These are phyloP conservation scores for Trypanosoma avium DNA, from an alignment of 208 protist genomes.

Conservation along the genomic window DNA sequence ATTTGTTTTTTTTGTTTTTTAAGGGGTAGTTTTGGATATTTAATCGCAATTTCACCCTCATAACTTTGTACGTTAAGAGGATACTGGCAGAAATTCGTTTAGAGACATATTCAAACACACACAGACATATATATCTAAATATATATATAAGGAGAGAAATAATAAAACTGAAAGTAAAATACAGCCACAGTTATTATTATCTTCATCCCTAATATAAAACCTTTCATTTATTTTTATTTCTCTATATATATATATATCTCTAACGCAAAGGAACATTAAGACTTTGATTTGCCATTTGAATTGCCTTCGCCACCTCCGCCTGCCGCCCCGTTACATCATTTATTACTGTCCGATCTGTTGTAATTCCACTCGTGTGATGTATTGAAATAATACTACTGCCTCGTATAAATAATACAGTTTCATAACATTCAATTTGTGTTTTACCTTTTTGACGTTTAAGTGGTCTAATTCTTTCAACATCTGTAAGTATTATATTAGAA, in stretches of 20 bases:
- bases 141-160: too few species aligned
- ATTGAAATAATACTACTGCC: conserved; percentile 60
- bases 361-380: conserved; percentile 60
- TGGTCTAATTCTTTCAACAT: conserved; percentile 60
- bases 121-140: too few species aligned
- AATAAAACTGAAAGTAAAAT: too few species aligned
- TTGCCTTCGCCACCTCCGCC: conserved; percentile 38
- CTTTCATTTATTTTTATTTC: too few species aligned
- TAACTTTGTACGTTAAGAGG: too few species aligned
- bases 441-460: conserved; percentile 39
- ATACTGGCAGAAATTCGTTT: too few species aligned
- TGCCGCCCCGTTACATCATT: conserved; percentile 50
- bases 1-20: too few species aligned
- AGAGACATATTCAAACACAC: too few species aligned
- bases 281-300: conserved; percentile 62
- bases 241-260: not conserved
- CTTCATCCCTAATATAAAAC: too few species aligned
- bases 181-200: too few species aligned
- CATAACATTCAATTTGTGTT: conserved; percentile 57
- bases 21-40: too few species aligned
- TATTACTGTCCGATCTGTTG: conserved; percentile 62
- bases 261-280: conserved; percentile 33
- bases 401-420: conserved; percentile 72
- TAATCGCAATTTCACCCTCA: too few species aligned
- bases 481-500: conserved; percentile 77